Base-by-base conservation (phyloP, 2,329 filamentous ascomycete species). In the Colletotrichum godetiae region DNA sequence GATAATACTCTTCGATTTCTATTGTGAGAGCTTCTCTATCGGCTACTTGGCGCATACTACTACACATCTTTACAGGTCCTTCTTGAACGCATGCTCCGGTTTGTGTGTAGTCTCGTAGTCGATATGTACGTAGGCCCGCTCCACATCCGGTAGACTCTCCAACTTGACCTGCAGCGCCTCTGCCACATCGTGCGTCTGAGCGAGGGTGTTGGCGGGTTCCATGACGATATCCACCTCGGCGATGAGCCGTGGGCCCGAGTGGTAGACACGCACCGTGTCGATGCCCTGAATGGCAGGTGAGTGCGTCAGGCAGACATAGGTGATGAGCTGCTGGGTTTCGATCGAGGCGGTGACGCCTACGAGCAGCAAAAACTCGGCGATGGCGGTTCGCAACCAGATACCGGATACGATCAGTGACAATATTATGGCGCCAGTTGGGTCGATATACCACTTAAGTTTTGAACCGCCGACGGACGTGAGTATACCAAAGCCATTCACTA, bases 141-240 rank as follows among this genome's bases (percentile, higher is more conserved):
- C 97, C 19, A 98, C 92, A 80, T 98, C 92, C 0, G 96, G 96
- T 76, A 99, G 83, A 68, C 92, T 93, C 88, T 99, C 97, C 4
- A 98, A 87, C 86, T 98, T 98, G 74, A 93, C 93, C 87, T 99
- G 97, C 78, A 98, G 87, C 78, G 93, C 95, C 84, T 99, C 96
- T 0, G 97, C 96, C 19, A 98, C 91, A 80, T 98, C 96, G 82
- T 99, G 97, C 0, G 95, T 97, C 71, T 92, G 92, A 74, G 89
- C 88, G 19, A 99, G 88, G 1, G 91, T 90, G 69, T 92, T 89
- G 1, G 90, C 86, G 0, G 92, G 90, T 76, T 95, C 91, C 95
- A 98, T 98, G 78, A 98, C 96, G 68, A 98, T 92, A 81, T 98
- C 97, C 53, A 98, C 95, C 86, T 99, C 97, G 76, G 97, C 95